These are phyloP conservation scores for Reutealis trisperma DNA, from an alignment of 345 rosid species.

Conservation along the genomic window DNA sequence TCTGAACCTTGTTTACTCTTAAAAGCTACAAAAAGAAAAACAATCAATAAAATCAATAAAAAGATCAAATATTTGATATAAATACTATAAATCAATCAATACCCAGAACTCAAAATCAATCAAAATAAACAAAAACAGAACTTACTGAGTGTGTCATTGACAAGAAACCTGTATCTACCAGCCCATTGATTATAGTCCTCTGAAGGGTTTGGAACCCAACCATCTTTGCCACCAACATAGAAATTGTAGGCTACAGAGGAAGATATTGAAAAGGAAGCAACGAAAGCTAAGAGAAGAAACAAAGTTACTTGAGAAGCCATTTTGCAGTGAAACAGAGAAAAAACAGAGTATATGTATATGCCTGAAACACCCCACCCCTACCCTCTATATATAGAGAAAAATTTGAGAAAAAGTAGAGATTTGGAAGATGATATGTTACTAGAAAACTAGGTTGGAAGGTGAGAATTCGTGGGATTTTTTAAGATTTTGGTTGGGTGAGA, in stretches of 20 bases:
- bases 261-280: conserved; percentile 21
- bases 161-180: conserved; percentile 47
- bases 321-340: neutral
- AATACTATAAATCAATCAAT: neutral
- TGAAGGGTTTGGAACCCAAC: conserved; percentile 51
- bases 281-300: conserved; percentile 25
- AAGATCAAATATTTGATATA: neutral
- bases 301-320: conserved; percentile 33
- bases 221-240: conserved; percentile 63
- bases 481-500: too few species aligned
- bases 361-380: neutral
- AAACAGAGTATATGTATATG: neutral
- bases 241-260: conserved; percentile 41
- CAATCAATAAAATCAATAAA: neutral
- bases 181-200: conserved; percentile 60
- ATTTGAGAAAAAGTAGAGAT: neutral
- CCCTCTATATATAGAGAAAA: neutral
- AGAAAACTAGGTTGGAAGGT: neutral
- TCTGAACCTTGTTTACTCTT: conserved; percentile 52
- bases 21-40: conserved; percentile 37
- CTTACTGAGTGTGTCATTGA: conserved; percentile 67
- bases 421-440: neutral
- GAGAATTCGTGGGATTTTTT: neutral
- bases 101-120: neutral
- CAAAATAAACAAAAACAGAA: neutral